phyloP scores from a whole-genome alignment of 2,329 filamentous ascomycete species.

The Colletotrichum australisinense region DNA sequence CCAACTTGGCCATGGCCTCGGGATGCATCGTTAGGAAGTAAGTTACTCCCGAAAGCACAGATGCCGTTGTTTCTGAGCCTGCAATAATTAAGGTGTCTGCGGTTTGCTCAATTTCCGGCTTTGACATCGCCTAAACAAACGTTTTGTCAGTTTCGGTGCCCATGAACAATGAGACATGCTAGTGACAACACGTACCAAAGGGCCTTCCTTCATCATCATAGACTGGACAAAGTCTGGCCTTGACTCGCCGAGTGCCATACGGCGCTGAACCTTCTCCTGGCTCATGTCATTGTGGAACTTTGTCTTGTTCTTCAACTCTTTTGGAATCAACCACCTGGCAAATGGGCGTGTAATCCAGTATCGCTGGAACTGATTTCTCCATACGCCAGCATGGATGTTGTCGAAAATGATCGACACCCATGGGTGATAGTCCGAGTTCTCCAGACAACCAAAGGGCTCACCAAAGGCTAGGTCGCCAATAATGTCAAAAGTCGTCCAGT shows the following conservation, averaged over 20 bases:
- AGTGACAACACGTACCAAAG: slow-evolving; percentile 1
- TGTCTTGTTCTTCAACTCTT: slow-evolving; percentile 2
- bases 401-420: slow-evolving; percentile 42
- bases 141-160: accelerated
- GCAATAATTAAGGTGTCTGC: slow-evolving; percentile 44
- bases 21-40: slow-evolving; percentile 52
- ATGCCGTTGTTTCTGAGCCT: slow-evolving; percentile 59
- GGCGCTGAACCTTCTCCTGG: slow-evolving; percentile 9
- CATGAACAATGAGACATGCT: accelerated
- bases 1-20: slow-evolving; percentile 44
- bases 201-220: slow-evolving; percentile 35
- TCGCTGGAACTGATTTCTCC: slow-evolving; percentile 15
- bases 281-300: slow-evolving; percentile 16
- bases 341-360: slow-evolving; percentile 9
- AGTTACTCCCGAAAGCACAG: slow-evolving; percentile 52
- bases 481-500: slow-evolving; percentile 44
- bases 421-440: slow-evolving; percentile 40
- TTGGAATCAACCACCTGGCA: slow-evolving; percentile 8
- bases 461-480: slow-evolving; percentile 46
- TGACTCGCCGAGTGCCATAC: slow-evolving; percentile 34
- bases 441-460: slow-evolving; percentile 43
- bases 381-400: slow-evolving; percentile 4
- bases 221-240: slow-evolving; percentile 38
- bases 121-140: slow-evolving; percentile 23
- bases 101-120: slow-evolving; percentile 28